Percentiles rank a stretch among this genome's conserved stretches.
These are phyloP conservation scores for Sporothrix pallida DNA, from an alignment of 2,329 filamentous ascomycete genomes.

Conservation along the genomic window DNA sequence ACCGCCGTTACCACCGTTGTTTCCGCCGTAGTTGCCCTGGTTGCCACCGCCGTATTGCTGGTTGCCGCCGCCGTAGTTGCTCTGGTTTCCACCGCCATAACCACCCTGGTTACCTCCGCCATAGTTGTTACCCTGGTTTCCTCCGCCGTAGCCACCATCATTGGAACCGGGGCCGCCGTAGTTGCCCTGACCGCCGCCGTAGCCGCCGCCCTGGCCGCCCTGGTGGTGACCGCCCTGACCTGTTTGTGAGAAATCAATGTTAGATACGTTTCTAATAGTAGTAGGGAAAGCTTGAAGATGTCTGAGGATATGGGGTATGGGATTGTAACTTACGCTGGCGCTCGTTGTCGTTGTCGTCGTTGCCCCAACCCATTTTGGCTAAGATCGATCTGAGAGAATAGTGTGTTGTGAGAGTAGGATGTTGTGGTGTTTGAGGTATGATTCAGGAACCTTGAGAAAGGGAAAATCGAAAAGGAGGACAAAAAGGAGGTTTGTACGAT, in stretches of 20 bases:
- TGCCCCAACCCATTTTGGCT: constrained; percentile 30
- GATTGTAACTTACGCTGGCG: constrained; percentile 15
- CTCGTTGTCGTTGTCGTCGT: constrained; percentile 29
- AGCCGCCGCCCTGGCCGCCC: background rate
- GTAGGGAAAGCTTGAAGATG: no score
- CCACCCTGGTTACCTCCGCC: constrained; percentile 36
- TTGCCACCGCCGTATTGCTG: constrained; percentile 34
- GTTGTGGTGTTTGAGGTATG: background rate
- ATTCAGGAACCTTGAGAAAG: background rate
- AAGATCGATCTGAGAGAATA: constrained; percentile 3
- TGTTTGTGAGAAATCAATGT: background rate
- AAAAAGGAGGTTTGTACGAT: background rate
- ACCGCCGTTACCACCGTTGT: constrained; percentile 14
- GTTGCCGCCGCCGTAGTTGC: constrained; percentile 37
- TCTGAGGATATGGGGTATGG: no score
- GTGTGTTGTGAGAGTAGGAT: background rate
- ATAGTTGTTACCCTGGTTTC: constrained; percentile 28
- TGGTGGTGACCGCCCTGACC: constrained; percentile 34
- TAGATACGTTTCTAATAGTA: background rate
- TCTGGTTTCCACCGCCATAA: constrained; percentile 38
- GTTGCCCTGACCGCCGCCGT: constrained; percentile 31
- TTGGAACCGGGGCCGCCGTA: background rate
- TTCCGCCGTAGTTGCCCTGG: background rate
- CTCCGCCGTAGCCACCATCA: constrained; percentile 22
- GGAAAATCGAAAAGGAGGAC: background rate